A percentile compares a stretch with the other conserved stretches of the same genome.
phyloP scores from a whole-genome alignment of 2,329 filamentous ascomycete genomes.

The Curvularia verruculosa region DNA sequence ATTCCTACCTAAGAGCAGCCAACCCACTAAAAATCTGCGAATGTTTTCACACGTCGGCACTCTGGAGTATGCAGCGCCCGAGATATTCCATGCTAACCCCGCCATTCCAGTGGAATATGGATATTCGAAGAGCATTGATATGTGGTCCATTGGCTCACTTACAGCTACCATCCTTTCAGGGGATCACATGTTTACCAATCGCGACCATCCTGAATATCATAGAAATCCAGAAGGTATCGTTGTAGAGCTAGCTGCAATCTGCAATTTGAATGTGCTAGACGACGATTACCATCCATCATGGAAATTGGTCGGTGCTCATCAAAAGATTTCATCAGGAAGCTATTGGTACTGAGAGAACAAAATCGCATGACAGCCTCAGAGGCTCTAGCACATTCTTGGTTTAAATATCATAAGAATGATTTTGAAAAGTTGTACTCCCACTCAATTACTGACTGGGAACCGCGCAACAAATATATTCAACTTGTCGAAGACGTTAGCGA shows the following conservation, averaged over 20 bases:
- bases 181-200: constrained; percentile 54
- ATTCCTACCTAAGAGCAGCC: constrained; percentile 34
- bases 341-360: constrained; percentile 59
- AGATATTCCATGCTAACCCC: constrained; percentile 45
- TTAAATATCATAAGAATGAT: constrained; percentile 55
- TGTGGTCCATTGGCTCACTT: constrained; percentile 67
- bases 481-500: constrained; percentile 38
- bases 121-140: constrained; percentile 65
- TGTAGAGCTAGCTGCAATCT: constrained; percentile 44
- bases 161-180: constrained; percentile 60
- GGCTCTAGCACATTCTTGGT: constrained; percentile 63
- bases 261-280: constrained; percentile 55
- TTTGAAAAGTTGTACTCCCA: constrained; percentile 59
- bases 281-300: constrained; percentile 48
- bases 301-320: constrained; percentile 51
- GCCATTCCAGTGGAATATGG: constrained; percentile 43
- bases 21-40: constrained; percentile 34
- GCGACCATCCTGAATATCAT: constrained; percentile 37
- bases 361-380: constrained; percentile 60
- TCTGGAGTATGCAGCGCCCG: constrained; percentile 62
- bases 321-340: constrained; percentile 60
- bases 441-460: constrained; percentile 58
- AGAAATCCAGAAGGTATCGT: constrained; percentile 37
- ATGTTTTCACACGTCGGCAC: constrained; percentile 65
- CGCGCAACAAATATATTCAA: constrained; percentile 39